Conservation (phyloP, 2,329 filamentous ascomycete genomes). For the Salinomyces thailandicus region DNA sequence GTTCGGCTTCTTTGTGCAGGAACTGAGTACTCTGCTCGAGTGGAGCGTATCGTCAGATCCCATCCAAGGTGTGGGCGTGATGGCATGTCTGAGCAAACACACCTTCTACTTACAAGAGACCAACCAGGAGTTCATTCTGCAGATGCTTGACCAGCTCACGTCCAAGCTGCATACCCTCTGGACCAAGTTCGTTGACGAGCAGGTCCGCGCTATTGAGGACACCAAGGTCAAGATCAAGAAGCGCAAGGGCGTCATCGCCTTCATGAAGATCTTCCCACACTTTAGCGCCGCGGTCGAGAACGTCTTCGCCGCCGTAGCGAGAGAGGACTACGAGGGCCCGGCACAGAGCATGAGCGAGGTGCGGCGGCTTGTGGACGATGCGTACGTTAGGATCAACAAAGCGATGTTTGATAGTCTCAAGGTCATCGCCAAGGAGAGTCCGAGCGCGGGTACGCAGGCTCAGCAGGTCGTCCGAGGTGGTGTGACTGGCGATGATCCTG, state of each 20-base stretch:
- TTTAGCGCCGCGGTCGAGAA: slow-evolving; percentile 78
- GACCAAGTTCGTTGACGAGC: slow-evolving; percentile 83
- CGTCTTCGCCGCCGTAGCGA: slow-evolving; percentile 51
- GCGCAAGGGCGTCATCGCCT: slow-evolving; percentile 89
- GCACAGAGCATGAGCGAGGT: slow-evolving; percentile 47
- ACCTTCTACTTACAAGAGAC: slow-evolving; percentile 71
- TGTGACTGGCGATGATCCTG: slow-evolving; percentile 50
- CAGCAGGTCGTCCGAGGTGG: slow-evolving; percentile 25
- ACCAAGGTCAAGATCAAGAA: slow-evolving; percentile 99
- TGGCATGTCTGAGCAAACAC: slow-evolving; percentile 71
- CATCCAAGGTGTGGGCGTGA: slow-evolving; percentile 81
- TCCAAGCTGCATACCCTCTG: slow-evolving; percentile 63
- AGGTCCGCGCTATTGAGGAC: slow-evolving; percentile 90
- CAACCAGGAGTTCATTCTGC: slow-evolving; percentile 84
- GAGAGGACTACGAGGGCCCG: slow-evolving; percentile 37
- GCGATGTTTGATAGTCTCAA: slow-evolving; percentile 96
- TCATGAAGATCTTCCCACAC: slow-evolving; percentile 84
- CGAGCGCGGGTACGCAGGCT: slow-evolving; percentile 41
- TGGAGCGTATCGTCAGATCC: slow-evolving; percentile 75
- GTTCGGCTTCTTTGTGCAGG: slow-evolving; percentile 69
- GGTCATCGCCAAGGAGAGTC: slow-evolving; percentile 71
- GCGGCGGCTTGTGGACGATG: slow-evolving; percentile 68
- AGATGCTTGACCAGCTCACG: slow-evolving; percentile 65
- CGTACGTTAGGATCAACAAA: slow-evolving; percentile 80
- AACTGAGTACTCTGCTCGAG: slow-evolving; percentile 69